Percentiles rank a stretch among this genome's conserved stretches.
Evolutionary conservation across 2,329 filamentous ascomycete species (phyloP).

Genomic region (Elsinoe australis): DNA sequence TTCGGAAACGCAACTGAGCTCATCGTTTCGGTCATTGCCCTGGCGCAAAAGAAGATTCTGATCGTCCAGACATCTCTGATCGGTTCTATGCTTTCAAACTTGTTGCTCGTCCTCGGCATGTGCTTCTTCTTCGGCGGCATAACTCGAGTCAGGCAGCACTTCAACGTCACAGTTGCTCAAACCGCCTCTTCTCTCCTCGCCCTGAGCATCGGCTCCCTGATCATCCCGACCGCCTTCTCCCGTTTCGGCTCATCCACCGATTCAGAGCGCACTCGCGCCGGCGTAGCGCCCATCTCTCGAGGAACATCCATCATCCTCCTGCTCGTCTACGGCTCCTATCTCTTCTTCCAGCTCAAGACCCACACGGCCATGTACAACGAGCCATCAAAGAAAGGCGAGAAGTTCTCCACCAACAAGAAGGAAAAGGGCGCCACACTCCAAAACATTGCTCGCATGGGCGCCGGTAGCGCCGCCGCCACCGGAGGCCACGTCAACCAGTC

Average conservation of each 20-base stretch:
- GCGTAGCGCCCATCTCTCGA: constrained; percentile 48
- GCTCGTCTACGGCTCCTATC: constrained; percentile 72
- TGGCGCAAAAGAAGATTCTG: constrained; percentile 63
- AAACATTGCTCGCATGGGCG: constrained; percentile 48
- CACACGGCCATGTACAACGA: constrained; percentile 73
- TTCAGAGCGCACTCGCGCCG: constrained; percentile 14
- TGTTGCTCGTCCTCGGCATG: constrained; percentile 83
- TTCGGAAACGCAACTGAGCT: constrained; percentile 58
- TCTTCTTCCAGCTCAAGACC: constrained; percentile 86
- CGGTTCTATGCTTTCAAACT: constrained; percentile 83
- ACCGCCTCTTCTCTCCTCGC: constrained; percentile 76
- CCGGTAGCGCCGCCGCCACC: constrained; percentile 42
- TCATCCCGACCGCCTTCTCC: constrained; percentile 84
- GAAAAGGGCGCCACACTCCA: constrained; percentile 43
- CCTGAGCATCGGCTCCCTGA: constrained; percentile 69
- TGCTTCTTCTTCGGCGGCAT: constrained; percentile 85
- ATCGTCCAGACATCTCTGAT: constrained; percentile 92
- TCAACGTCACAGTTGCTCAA: constrained; percentile 87
- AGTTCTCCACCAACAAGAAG: constrained; percentile 40
- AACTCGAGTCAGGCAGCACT: constrained; percentile 71
- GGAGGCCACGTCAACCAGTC: constrained; percentile 45
- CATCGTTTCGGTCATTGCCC: constrained; percentile 71
- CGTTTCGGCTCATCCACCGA: constrained; percentile 36
- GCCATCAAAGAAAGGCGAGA: constrained; percentile 69
- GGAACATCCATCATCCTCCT: constrained; percentile 74